Base-by-base conservation (phyloP, 805 yeast genomes). In the Candida coleopterorum region DNA sequence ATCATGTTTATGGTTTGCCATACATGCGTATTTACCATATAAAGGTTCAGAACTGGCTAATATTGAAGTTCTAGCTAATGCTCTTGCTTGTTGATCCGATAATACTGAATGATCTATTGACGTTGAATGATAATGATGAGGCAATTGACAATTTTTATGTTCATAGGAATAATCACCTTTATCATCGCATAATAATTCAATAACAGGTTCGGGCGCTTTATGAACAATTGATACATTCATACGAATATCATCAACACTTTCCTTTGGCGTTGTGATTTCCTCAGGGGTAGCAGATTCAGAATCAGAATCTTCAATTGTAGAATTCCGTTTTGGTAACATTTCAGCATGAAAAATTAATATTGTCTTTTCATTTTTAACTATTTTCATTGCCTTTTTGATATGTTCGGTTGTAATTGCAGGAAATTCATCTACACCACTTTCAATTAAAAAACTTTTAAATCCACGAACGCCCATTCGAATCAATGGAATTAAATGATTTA, bases 361-460 rank as follows among this genome's bases (percentile, higher is more conserved):
- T 0, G 97, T 85, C 22, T 75, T 70, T 29, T 75, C 58, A 4
- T 75, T 82, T 37, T 79, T 66, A 2, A 89, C 82, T 10, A 48
- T 57, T 14, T 68, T 55, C 75, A 90, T 72, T 6, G 94, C 96
- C 37, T 66, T 53, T 27, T 72, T 66, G 32, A 90, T 81, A 53
- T 87, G 81, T 2, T 55, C 55, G 14, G 82, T 74, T 26, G 68
- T 70, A 36, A 89, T 81, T 45, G 83, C 85, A 2, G 97, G 97
- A 57, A 90, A 89, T 59, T 89, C 97, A 35, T 87, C 95, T 15
- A 90, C 97, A n/a, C 97, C 96, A 29, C 93, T 81, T 46, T 89
- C 95, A 52, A 89, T 87, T 62, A 90, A 60, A 50, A 89, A 90
- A 22, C 95, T 93, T 57, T 89, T 89, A 67, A 89, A 89, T 1